Conservation (phyloP, 441 rosid species). For the Euphorbia corollata region DNA sequence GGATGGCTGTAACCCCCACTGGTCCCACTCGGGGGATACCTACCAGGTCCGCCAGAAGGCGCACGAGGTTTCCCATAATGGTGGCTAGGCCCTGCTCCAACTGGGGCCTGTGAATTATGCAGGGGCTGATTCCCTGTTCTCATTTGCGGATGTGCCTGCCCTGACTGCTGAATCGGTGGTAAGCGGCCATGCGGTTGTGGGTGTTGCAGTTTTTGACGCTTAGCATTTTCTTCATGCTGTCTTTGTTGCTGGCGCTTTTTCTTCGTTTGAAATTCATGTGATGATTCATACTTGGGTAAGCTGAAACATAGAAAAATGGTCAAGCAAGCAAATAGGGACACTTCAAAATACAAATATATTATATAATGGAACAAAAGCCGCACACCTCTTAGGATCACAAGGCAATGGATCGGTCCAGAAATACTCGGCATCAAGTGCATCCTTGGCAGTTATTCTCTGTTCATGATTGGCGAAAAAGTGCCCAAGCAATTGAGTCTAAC, state of each 20-base stretch:
- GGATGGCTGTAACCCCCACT: conserved; percentile 62
- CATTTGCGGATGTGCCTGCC: conserved; percentile 60
- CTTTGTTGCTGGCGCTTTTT: conserved; percentile 89
- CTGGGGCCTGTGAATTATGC: conserved; percentile 55
- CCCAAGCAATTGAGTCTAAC: neutral
- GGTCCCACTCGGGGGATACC: conserved; percentile 58
- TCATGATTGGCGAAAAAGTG: neutral
- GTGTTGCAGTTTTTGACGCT: conserved; percentile 81
- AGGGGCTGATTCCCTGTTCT: conserved; percentile 68
- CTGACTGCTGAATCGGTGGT: conserved; percentile 76
- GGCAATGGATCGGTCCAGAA: conserved; percentile 97
- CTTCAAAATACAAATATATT: too few relatives aligned
- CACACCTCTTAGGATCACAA: conserved; percentile 87
- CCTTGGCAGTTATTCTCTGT: conserved; percentile 92
- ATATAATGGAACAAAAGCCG: neutral
- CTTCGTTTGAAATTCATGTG: conserved; percentile 97
- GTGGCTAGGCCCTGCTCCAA: conserved; percentile 60
- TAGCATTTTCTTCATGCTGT: conserved; percentile 81
- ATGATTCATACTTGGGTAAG: conserved; percentile 86
- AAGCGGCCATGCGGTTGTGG: conserved; percentile 71
- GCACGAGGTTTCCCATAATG: conserved; percentile 67
- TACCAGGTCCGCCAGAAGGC: conserved; percentile 65
- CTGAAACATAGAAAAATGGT: conserved; percentile 32
- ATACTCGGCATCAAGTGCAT: conserved; percentile 95
- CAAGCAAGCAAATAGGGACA: neutral